These are phyloP conservation scores for Lodderomyces parapsilosis DNA, from an alignment of 1,139 yeast species.

Conservation along the genomic window DNA sequence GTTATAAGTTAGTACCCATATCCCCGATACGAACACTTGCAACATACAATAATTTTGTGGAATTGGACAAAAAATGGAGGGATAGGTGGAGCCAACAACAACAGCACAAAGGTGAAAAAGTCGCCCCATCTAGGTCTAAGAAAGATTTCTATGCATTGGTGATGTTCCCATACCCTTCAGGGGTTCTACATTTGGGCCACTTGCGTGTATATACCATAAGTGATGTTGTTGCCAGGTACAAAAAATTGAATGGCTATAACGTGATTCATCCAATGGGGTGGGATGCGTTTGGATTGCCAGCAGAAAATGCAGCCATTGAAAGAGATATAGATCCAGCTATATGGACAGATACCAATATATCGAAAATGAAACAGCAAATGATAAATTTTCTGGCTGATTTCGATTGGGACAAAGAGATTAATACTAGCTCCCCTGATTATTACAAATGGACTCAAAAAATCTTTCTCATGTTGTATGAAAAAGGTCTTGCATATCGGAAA, in stretches of 20 bases:
- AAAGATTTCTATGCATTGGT: conserved; percentile 66
- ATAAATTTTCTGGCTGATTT: conserved; percentile 75
- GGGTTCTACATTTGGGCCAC: conserved; percentile 90
- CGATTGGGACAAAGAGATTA: conserved; percentile 89
- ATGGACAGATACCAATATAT: conserved; percentile 81
- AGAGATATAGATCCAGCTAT: conserved; percentile 71
- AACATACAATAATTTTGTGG: conserved; percentile 7
- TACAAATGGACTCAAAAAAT: conserved; percentile 91
- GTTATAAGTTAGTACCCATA: neutral
- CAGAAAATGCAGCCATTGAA: conserved; percentile 96
- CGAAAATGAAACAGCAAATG: conserved; percentile 84
- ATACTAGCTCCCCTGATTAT: conserved; percentile 87
- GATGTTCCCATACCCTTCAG: conserved; percentile 97
- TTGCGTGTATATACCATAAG: conserved; percentile 87
- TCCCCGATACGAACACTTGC: neutral
- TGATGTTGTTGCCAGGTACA: conserved; percentile 77
- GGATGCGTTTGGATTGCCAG: conserved; percentile 98
- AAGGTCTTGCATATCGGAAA: conserved; percentile 80
- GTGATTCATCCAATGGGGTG: conserved; percentile 98
- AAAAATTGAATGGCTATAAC: conserved; percentile 69
- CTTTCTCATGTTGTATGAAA: conserved; percentile 66
- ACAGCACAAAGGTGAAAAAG: conserved; percentile 12
- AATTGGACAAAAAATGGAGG: conserved; percentile 53
- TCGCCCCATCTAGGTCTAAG: conserved; percentile 16
- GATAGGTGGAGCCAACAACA: conserved; percentile 46